phyloP scores from a whole-genome alignment of 176 grass and related monocot species.

The Melocanna baccifera region DNA sequence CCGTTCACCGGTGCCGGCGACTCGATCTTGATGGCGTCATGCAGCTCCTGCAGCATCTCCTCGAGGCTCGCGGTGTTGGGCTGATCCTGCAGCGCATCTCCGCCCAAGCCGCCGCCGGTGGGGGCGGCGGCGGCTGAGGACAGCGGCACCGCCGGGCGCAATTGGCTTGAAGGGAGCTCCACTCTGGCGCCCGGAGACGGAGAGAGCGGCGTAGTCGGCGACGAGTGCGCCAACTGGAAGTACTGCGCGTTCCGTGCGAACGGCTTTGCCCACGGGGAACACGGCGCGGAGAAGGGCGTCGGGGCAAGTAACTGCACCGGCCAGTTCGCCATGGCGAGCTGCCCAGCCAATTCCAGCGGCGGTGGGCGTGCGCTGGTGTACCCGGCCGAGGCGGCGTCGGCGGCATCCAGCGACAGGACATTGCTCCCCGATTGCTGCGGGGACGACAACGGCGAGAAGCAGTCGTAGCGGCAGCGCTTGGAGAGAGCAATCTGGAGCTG shows the following conservation, averaged over 20 bases:
- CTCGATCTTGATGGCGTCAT: conserved; percentile 31
- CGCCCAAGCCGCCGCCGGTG: neutral
- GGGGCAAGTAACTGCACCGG: conserved; percentile 15
- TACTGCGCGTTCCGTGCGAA: conserved; percentile 16
- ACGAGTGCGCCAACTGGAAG: conserved; percentile 50
- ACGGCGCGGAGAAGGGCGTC: conserved; percentile 28
- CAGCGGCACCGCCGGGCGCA: neutral
- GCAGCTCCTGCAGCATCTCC: conserved; percentile 58
- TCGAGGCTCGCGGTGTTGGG: conserved; percentile 31
- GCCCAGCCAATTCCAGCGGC: conserved; percentile 43
- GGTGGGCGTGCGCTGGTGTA: conserved; percentile 43
- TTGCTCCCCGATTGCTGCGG: neutral
- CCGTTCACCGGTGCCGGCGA: neutral
- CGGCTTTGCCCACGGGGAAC: conserved; percentile 29
- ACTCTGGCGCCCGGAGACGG: neutral
- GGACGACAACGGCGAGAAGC: neutral
- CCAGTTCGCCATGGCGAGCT: conserved; percentile 17
- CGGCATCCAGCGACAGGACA: neutral
- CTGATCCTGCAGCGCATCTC: neutral
- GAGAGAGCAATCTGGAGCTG: conserved; percentile 40
- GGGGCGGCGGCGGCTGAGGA: neutral
- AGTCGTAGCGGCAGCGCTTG: conserved; percentile 45
- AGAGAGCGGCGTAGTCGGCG: conserved; percentile 34
- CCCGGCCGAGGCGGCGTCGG: neutral
- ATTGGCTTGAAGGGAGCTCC: conserved; percentile 83